Base-by-base conservation (phyloP, 495 filamentous ascomycete genomes). In the Darksidea phi region DNA sequence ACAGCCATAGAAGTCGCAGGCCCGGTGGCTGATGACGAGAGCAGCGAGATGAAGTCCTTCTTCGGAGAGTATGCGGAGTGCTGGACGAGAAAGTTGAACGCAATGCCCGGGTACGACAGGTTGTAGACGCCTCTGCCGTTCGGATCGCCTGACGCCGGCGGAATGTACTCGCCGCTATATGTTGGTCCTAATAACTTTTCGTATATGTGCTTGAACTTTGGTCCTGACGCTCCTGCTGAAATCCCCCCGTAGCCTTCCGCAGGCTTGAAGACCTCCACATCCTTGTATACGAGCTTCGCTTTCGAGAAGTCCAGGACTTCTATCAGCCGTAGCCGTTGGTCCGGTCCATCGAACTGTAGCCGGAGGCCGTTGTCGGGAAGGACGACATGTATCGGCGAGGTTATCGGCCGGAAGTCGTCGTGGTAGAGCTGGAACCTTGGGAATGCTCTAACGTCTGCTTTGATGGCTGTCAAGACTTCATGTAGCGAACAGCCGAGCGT, bases 261-360 rank as follows among this genome's bases (percentile, higher is more conserved):
- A 0, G 81, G 79, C 61, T 90, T 90, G 48, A 89, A 75, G 38
- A 98, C 82, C 56, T 96, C 92, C 34, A 87, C 87, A 56, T 87
- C 85, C 72, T 96, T 93, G 74, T 97, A 90, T 28, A 84, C 82
- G 42, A 97, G 81, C 32, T 83, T 81, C 36, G 83, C 88, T 71
- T 91, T 93, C n/a, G 87, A 84, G 63, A 98, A 97, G 70, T 97
- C 91, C 20, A 89, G 74, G 18, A 97, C 81, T 72, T 98, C 94
- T 68, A 98, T 89, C 49, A 98, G 73, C 1, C 94, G 87, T 15
- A 98, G 78, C 42, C 92, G 82, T 74, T 98, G 94, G 67, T 96
- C 91, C 2, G 90, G 86, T 0, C 93, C 94, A 70, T 98, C 94
- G 67, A 98, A 98, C 24, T 88, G 89, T 48, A 97, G 75, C 12